A percentile compares a stretch with the other conserved stretches of the same genome.
These are phyloP conservation scores for Penicillium sp. DNA, from an alignment of 2,329 filamentous ascomycete genomes.

Conservation along the genomic window DNA sequence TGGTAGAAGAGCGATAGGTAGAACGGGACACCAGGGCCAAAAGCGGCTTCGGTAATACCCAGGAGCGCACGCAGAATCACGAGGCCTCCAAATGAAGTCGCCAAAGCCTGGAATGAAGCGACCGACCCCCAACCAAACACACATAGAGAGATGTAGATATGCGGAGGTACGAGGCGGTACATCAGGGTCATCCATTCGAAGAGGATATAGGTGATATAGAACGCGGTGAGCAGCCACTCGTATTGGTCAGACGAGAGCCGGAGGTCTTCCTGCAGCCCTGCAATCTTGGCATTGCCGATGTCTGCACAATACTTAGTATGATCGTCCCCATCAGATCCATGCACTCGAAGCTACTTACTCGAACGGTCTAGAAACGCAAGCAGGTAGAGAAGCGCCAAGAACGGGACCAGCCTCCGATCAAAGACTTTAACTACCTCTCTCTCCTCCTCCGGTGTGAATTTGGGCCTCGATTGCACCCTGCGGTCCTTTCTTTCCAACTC, in stretches of 20 bases:
- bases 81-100: conserved; percentile 62
- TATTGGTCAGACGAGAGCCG: conserved; percentile 58
- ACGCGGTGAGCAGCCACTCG: conserved; percentile 63
- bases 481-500: conserved; percentile 21
- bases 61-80: conserved; percentile 49
- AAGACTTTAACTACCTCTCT: conserved; percentile 69
- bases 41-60: conserved; percentile 62
- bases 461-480: conserved; percentile 27
- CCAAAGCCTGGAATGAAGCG: conserved; percentile 72
- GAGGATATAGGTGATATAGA: conserved; percentile 65
- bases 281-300: conserved; percentile 65
- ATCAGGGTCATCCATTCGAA: conserved; percentile 69
- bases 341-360: conserved; percentile 56
- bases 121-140: conserved; percentile 79
- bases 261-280: conserved; percentile 58
- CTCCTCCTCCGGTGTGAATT: conserved; percentile 67
- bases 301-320: conserved; percentile 38
- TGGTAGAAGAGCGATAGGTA: conserved; percentile 66
- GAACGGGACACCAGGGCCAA: conserved; percentile 64
- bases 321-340: background rate
- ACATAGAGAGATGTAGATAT: conserved; percentile 60
- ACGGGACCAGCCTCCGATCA: conserved; percentile 74
- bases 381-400: conserved; percentile 80
- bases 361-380: conserved; percentile 83
- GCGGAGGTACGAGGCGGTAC: conserved; percentile 61